phyloP scores from a whole-genome alignment of 2,329 filamentous ascomycete genomes.

The Diaporthe citrichinensis region DNA sequence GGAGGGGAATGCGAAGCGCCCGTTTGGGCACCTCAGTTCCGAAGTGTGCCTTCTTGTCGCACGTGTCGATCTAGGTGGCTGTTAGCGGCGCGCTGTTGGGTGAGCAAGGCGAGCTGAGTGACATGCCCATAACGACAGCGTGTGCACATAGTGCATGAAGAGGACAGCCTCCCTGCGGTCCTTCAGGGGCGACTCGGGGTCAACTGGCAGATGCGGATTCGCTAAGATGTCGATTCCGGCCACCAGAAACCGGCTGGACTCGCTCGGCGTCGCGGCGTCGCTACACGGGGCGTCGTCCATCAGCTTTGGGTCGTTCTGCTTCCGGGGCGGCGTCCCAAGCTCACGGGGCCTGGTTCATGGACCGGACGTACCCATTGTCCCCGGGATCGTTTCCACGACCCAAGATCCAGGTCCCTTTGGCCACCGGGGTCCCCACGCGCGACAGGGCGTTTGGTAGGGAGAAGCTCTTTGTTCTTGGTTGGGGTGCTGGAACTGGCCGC shows the following conservation, averaged over 20 bases:
- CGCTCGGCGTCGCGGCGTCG: slow-evolving; percentile 6
- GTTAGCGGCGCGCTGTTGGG: not conserved
- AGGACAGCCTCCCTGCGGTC: slow-evolving; percentile 22
- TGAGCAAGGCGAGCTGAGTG: not conserved
- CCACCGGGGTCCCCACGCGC: not conserved
- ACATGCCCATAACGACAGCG: slow-evolving; percentile 45
- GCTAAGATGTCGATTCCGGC: slow-evolving; percentile 21
- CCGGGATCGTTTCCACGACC: not conserved
- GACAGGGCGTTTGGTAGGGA: not conserved
- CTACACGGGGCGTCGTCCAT: not conserved
- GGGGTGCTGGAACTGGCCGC: slow-evolving; percentile 3
- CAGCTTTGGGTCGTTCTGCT: slow-evolving; percentile 4
- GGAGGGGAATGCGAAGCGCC: slow-evolving; percentile 55
- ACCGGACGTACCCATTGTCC: slow-evolving; percentile 5
- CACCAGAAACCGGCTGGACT: slow-evolving; percentile 17
- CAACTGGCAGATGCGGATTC: slow-evolving; percentile 11
- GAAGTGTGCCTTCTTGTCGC: slow-evolving; percentile 58
- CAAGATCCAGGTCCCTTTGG: slow-evolving; percentile 10
- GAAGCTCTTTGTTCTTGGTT: slow-evolving; percentile 11
- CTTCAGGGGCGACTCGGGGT: slow-evolving; percentile 21
- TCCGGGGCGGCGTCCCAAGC: not conserved
- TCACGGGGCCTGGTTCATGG: not conserved
- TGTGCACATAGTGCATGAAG: slow-evolving; percentile 35
- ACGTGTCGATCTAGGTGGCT: slow-evolving; percentile 55
- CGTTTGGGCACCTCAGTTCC: slow-evolving; percentile 56